phyloP scores from a whole-genome alignment of 345 rosid genomes.

The Brassica incana region DNA sequence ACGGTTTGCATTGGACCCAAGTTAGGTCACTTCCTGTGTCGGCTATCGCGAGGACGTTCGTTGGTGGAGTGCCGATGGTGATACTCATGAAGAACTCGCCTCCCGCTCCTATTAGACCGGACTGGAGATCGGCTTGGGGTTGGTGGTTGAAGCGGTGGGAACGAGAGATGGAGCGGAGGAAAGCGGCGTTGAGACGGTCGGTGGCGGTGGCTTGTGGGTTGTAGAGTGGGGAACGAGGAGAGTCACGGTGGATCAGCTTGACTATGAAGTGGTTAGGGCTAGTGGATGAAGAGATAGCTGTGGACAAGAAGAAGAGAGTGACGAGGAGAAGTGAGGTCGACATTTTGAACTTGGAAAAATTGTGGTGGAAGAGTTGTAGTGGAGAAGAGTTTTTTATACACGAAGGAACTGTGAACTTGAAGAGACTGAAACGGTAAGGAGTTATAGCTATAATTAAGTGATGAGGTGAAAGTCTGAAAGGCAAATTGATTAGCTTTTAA shows the following conservation, averaged over 20 bases:
- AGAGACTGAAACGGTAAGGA: constrained; percentile 32
- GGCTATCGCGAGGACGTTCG: constrained; percentile 44
- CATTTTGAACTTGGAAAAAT: constrained; percentile 15
- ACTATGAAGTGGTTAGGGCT: constrained; percentile 35
- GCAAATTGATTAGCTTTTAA: constrained; percentile 13
- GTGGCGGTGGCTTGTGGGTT: constrained; percentile 36
- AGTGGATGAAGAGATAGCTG: constrained; percentile 13
- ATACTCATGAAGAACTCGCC: constrained; percentile 66
- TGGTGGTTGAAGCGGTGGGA: constrained; percentile 31
- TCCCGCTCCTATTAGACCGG: constrained; percentile 38
- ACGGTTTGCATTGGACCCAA: constrained; percentile 69
- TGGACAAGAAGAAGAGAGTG: background rate
- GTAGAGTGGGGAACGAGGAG: constrained; percentile 55
- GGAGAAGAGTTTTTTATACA: constrained; percentile 29
- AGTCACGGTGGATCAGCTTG: constrained; percentile 59
- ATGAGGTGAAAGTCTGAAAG: constrained; percentile 1
- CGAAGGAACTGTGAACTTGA: constrained; percentile 3
- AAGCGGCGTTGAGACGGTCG: constrained; percentile 46
- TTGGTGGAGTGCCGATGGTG: constrained; percentile 55
- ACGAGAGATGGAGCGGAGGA: constrained; percentile 53
- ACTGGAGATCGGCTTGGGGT: constrained; percentile 34
- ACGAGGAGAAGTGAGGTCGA: background rate
- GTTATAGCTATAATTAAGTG: constrained; percentile 8
- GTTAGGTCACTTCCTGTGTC: constrained; percentile 70
- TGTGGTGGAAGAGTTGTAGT: background rate